phyloP scores from a whole-genome alignment of 345 rosid genomes.

The Xanthoceras sorbifolium region DNA sequence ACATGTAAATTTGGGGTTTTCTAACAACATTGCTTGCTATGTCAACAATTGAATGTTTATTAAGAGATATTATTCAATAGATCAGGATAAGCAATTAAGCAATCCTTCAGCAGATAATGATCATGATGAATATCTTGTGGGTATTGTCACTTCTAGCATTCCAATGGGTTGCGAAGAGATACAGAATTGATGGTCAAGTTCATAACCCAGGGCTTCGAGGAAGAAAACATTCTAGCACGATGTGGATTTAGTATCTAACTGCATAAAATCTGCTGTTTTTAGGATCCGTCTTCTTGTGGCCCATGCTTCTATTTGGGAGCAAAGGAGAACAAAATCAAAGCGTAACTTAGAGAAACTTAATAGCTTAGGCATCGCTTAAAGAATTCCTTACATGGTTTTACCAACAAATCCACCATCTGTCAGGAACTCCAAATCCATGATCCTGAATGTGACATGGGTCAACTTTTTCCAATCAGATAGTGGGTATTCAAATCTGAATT shows the following conservation, averaged over 20 bases:
- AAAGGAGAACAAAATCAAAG: not conserved
- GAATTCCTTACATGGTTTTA: slow-evolving; percentile 56
- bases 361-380: not conserved
- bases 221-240: not conserved
- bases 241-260: not conserved
- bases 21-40: not conserved
- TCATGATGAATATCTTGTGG: not conserved
- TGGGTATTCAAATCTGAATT: slow-evolving; percentile 62
- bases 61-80: not conserved
- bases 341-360: not conserved
- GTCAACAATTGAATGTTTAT: not conserved
- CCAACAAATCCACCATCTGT: slow-evolving; percentile 67
- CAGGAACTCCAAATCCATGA: slow-evolving; percentile 66
- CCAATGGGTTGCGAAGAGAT: too few relatives aligned
- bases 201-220: not conserved
- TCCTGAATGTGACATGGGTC: slow-evolving; percentile 57
- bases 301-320: not conserved
- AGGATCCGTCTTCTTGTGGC: not conserved
- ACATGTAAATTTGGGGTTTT: not conserved
- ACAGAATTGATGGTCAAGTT: not conserved
- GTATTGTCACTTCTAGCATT: not conserved
- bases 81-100: not conserved
- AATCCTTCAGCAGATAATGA: not conserved
- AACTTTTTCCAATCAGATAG: slow-evolving; percentile 53
- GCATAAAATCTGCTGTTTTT: not conserved